Base-by-base conservation (phyloP, 805 yeast species). In the Blastobotrys robertii region DNA sequence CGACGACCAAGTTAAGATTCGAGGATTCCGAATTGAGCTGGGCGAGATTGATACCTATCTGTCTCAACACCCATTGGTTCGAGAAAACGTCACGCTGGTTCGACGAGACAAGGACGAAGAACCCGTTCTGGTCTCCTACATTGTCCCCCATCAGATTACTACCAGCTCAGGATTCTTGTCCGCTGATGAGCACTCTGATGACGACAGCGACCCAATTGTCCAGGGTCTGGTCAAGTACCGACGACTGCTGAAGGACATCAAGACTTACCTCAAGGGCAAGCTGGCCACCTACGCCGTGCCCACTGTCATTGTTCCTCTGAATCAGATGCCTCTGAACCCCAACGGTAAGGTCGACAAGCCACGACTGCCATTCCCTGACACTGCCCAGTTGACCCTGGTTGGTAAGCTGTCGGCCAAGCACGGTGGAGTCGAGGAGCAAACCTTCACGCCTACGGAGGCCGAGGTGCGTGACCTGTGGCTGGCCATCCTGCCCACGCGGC, bases 301-400 rank as follows among this genome's bases (percentile, higher is more conserved):
- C 37, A 74, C 95, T 1, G 70, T 90, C 30, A 79, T 92, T 56
- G 90, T 92, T 39, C 97, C 97, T 11, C 70, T 94, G 68, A 70
- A 74, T 19, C 80, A 78, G 55, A 66, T 92, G 59, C 98, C 98
- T 19, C 71, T 92, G 64, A 92, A 92, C 65, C 99, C 99, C 46
- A 92, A 92, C 62, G 99, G 99, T 54, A 92, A 92, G 65, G 86
- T 92, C 45, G 99, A 92, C 67, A 92, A 92, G 68, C 97, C 97
- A 31, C 87, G 90, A 57, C 69, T 92, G 48, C 97, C 96, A 37
- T 86, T 84, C 76, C 99, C 99, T 43, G 85, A 85, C 44, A 73
- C 84, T 16, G 90, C 82, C 12, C 96, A 90, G 65, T 69, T 92
- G 50, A 77, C 80, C 29, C 71, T 78, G 12, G 95, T 86, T 37